Evolutionary conservation across 371 early-diverging fungal species (phyloP).

Genomic region (Mucor irregularis): DNA sequence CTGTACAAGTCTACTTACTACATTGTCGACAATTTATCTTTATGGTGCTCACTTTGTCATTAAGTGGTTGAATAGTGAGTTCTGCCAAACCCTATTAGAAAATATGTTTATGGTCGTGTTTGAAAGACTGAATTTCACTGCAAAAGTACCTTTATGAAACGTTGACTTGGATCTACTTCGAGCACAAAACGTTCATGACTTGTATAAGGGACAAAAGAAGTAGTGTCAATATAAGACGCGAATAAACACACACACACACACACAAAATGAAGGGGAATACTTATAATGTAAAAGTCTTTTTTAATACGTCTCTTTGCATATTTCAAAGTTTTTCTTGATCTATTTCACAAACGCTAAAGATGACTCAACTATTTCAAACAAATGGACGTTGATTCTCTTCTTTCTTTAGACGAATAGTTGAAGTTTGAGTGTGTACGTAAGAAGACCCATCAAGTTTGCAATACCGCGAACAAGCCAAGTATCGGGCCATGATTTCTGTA

Average conservation of each 20-base stretch:
- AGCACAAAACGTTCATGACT: slow-evolving; percentile 59
- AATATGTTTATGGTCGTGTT: background rate
- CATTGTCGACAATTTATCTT: slow-evolving; percentile 66
- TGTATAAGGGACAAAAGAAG: slow-evolving; percentile 26
- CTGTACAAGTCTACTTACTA: slow-evolving; percentile 59
- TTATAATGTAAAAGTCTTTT: slow-evolving; percentile 50
- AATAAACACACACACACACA: background rate
- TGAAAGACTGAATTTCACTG: background rate
- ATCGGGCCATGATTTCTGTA: slow-evolving; percentile 81
- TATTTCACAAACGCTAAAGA: background rate
- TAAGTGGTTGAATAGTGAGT: slow-evolving; percentile 57
- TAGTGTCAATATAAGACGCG: slow-evolving; percentile 16
- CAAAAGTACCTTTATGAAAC: slow-evolving; percentile 28
- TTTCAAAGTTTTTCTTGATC: background rate
- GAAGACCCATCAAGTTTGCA: slow-evolving; percentile 63
- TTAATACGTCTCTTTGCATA: slow-evolving; percentile 42
- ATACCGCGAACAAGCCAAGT: slow-evolving; percentile 87
- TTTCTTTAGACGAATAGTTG: background rate
- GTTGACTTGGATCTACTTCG: slow-evolving; percentile 46
- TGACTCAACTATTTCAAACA: background rate
- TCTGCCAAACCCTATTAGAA: slow-evolving; percentile 61
- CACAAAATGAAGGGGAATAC: slow-evolving; percentile 23
- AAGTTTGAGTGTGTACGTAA: background rate
- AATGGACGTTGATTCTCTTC: background rate
- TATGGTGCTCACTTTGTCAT: slow-evolving; percentile 45